Evolutionary conservation across 2,329 filamentous ascomycete genomes (phyloP).

Genomic region (Microascus cirrosus): DNA sequence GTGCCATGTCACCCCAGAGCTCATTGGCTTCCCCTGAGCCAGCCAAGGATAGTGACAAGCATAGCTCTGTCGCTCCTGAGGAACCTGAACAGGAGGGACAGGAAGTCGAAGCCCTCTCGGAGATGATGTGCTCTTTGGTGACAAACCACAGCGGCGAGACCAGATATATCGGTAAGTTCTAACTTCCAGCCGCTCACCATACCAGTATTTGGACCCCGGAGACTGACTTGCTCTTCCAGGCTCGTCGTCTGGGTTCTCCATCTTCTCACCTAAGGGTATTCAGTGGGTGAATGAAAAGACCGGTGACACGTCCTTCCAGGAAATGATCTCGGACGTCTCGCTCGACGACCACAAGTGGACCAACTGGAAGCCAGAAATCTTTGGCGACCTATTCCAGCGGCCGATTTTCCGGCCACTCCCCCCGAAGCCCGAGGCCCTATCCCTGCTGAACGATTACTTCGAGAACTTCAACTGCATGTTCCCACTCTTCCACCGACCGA

Average conservation of each 20-base stretch:
- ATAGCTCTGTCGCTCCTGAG: slow-evolving; percentile 14
- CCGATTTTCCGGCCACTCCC: slow-evolving; percentile 76
- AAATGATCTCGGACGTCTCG: slow-evolving; percentile 87
- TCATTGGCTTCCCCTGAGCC: slow-evolving; percentile 42
- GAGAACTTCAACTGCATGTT: slow-evolving; percentile 99
- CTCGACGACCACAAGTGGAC: slow-evolving; percentile 93
- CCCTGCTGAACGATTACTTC: slow-evolving; percentile 85
- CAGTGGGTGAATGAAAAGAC: slow-evolving; percentile 98
- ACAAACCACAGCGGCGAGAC: slow-evolving; percentile 94
- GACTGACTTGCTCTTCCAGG: slow-evolving; percentile 34
- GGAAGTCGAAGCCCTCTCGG: slow-evolving; percentile 79
- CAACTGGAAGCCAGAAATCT: slow-evolving; percentile 97
- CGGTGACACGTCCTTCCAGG: slow-evolving; percentile 87
- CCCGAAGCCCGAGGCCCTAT: slow-evolving; percentile 75
- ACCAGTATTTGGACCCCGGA: not conserved
- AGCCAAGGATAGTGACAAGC: slow-evolving; percentile 21
- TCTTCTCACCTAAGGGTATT: slow-evolving; percentile 96
- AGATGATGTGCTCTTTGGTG: slow-evolving; percentile 98
- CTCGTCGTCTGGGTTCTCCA: slow-evolving; percentile 94
- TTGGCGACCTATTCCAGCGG: slow-evolving; percentile 80
- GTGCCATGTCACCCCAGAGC: slow-evolving; percentile 35
- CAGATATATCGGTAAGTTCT: slow-evolving; percentile 71
- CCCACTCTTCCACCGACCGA: slow-evolving; percentile 91
- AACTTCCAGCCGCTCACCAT: not conserved
- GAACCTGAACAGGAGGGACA: slow-evolving; percentile 38